These are phyloP conservation scores for Russula compacta DNA, from an alignment of 768 basidiomycete genomes.

Conservation along the genomic window DNA sequence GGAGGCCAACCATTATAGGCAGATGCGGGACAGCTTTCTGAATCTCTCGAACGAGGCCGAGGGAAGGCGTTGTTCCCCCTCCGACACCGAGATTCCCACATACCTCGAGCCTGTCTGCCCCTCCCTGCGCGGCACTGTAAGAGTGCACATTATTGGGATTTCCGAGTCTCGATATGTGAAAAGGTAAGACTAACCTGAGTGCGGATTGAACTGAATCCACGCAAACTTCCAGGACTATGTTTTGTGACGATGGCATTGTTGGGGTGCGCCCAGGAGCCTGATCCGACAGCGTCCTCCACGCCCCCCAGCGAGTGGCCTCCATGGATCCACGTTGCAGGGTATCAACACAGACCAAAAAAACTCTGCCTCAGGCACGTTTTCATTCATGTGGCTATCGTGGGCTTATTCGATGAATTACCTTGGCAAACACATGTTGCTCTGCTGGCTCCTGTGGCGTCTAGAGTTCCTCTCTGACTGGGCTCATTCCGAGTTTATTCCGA, in stretches of 20 bases:
- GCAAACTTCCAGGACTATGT: conserved; percentile 10
- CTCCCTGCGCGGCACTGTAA: conserved; percentile 55
- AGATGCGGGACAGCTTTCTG: conserved; percentile 38
- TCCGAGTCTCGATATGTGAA: neutral
- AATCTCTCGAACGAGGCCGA: conserved; percentile 61
- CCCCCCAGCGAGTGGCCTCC: too few relatives aligned
- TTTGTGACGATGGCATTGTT: neutral
- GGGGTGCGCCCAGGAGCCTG: too few relatives aligned
- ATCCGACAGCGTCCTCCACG: too few relatives aligned
- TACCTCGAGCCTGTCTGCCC: conserved; percentile 69
- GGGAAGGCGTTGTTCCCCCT: conserved; percentile 74
- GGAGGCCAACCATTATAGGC: conserved; percentile 55
- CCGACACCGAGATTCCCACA: conserved; percentile 63
- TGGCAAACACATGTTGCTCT: too few relatives aligned
- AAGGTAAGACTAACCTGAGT: neutral
- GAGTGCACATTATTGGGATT: neutral
- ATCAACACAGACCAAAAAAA: too few relatives aligned
- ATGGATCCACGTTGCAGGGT: too few relatives aligned
- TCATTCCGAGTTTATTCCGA: too few relatives aligned
- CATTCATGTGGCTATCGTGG: too few relatives aligned
- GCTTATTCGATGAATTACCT: too few relatives aligned
- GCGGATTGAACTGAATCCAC: conserved; percentile 15
- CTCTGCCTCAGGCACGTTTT: too few relatives aligned
- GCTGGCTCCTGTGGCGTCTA: too few relatives aligned
- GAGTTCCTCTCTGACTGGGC: too few relatives aligned